These are phyloP conservation scores for Sporobolomyces roseus DNA, from an alignment of 768 basidiomycete species.

Conservation along the genomic window DNA sequence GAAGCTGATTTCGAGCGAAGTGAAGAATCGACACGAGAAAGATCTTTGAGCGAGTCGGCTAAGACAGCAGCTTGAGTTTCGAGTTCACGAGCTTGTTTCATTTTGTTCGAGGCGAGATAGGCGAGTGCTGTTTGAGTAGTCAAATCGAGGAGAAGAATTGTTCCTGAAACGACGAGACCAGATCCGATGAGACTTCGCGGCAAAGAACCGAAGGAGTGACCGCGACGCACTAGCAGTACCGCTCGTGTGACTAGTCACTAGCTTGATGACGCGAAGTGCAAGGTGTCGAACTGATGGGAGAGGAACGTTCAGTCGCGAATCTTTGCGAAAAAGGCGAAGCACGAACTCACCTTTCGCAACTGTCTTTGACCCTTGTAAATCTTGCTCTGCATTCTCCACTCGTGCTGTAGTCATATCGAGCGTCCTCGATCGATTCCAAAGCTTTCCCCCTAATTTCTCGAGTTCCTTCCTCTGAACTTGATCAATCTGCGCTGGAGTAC, in stretches of 20 bases:
- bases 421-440: background rate
- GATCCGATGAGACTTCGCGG: background rate
- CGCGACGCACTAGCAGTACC: background rate
- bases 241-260: too few relatives aligned
- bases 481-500: too few relatives aligned
- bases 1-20: background rate
- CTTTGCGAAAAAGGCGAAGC: background rate
- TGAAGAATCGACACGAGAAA: background rate
- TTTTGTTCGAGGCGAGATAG: background rate
- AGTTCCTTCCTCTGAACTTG: background rate
- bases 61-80: background rate
- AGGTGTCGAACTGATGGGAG: background rate
- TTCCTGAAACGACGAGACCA: background rate
- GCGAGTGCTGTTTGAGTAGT: constrained; percentile 2
- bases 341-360: constrained; percentile 3
- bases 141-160: background rate
- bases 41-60: background rate
- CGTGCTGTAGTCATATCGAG: background rate
- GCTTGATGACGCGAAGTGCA: background rate
- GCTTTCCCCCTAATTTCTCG: background rate
- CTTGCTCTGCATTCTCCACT: background rate
- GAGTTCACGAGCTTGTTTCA: background rate
- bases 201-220: background rate
- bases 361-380: background rate
- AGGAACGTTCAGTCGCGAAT: background rate